These are phyloP conservation scores for Aspergillus pseudoviridinutans DNA, from an alignment of 2,329 filamentous ascomycete species.

Conservation along the genomic window DNA sequence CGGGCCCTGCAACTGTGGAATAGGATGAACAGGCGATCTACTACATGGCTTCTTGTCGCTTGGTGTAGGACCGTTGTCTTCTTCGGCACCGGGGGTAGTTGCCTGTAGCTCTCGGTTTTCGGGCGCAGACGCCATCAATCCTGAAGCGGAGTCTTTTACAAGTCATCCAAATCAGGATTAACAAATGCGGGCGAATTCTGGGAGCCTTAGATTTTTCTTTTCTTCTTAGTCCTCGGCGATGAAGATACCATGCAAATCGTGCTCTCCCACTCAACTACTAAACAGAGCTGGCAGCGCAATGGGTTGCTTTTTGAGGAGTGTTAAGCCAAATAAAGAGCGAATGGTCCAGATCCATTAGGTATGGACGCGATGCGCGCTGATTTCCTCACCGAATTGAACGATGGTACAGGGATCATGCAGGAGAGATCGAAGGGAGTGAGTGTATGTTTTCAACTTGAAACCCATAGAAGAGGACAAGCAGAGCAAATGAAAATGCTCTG, in stretches of 20 bases:
- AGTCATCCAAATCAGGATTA: neutral
- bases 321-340: neutral
- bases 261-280: neutral
- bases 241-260: neutral
- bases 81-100: constrained; percentile 4
- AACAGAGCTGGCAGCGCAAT: neutral
- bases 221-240: neutral
- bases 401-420: neutral
- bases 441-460: neutral
- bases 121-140: constrained; percentile 6
- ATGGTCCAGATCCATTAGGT: constrained; percentile 9
- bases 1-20: constrained; percentile 41
- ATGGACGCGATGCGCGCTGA: neutral
- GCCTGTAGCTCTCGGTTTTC: constrained; percentile 1
- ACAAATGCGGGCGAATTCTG: neutral
- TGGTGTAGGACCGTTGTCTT: constrained; percentile 1
- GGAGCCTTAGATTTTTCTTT: neutral
- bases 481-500: neutral
- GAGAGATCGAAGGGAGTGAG: neutral
- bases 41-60: constrained; percentile 3
- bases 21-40: constrained; percentile 35
- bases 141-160: neutral
- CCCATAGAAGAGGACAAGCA: neutral
- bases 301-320: neutral
- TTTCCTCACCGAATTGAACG: neutral